Percentiles rank a stretch among this genome's conserved stretches.
Conservation (phyloP, 2,329 filamentous ascomycete species). For the Aureobasidium sp. region DNA sequence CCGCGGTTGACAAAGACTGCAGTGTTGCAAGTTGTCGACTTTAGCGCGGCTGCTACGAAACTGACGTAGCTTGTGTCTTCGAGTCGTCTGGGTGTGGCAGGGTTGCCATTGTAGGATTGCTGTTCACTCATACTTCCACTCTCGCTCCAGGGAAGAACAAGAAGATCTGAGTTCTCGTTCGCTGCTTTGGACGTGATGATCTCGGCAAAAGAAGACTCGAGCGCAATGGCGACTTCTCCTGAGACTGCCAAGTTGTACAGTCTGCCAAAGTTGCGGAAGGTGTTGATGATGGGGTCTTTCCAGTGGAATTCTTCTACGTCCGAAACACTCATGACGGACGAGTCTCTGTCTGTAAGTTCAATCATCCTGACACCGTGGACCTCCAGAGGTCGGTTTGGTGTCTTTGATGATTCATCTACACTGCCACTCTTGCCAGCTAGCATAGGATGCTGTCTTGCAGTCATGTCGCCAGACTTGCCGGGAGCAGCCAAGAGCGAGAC, state of each 20-base stretch:
- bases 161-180: constrained; percentile 50
- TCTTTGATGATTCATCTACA: background rate
- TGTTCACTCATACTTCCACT: constrained; percentile 66
- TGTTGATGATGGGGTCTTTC: constrained; percentile 76
- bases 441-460: constrained; percentile 31
- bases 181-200: constrained; percentile 58
- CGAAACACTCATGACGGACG: constrained; percentile 88
- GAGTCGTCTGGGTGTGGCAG: constrained; percentile 39
- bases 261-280: constrained; percentile 79
- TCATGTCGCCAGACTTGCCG: constrained; percentile 30
- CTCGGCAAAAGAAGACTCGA: constrained; percentile 68
- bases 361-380: constrained; percentile 80
- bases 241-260: constrained; percentile 76
- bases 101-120: constrained; percentile 17
- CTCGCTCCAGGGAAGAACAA: constrained; percentile 86
- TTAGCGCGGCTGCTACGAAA: constrained; percentile 63
- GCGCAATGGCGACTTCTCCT: constrained; percentile 70
- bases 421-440: constrained; percentile 20
- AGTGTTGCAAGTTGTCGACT: constrained; percentile 55
- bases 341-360: constrained; percentile 84
- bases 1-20: constrained; percentile 73
- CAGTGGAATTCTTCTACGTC: constrained; percentile 61
- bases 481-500: constrained; percentile 64
- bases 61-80: constrained; percentile 55
- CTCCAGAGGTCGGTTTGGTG: constrained; percentile 46